phyloP scores from a whole-genome alignment of 176 grass and related monocot species.

The Raddia guianensis region DNA sequence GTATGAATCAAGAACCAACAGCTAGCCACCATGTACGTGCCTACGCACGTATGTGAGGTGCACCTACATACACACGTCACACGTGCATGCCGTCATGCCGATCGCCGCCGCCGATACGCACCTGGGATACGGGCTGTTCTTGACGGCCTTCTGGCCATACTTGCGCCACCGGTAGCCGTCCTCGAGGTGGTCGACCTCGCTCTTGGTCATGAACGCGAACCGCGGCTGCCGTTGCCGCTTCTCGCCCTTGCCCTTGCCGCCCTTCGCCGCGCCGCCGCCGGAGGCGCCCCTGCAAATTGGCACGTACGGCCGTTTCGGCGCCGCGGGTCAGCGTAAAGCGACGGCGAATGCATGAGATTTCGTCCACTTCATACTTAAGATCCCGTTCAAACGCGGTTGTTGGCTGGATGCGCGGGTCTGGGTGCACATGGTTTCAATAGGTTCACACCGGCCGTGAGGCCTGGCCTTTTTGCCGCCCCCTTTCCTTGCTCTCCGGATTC shows the following conservation, averaged over 20 bases:
- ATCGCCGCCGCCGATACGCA: slow-evolving; percentile 5
- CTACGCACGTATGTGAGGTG: not conserved
- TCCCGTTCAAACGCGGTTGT: slow-evolving; percentile 52
- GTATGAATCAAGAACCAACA: not conserved
- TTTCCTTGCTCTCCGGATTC: slow-evolving; percentile 43
- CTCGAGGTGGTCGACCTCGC: slow-evolving; percentile 97
- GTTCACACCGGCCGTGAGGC: slow-evolving; percentile 42
- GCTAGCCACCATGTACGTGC: not conserved
- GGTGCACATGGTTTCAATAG: slow-evolving; percentile 38
- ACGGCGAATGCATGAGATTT: slow-evolving; percentile 19
- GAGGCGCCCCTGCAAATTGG: slow-evolving; percentile 14
- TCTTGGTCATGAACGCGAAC: slow-evolving; percentile 97
- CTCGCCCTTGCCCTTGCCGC: slow-evolving; percentile 64
- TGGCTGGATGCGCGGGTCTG: slow-evolving; percentile 22
- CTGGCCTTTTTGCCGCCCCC: not conserved
- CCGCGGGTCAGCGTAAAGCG: slow-evolving; percentile 22
- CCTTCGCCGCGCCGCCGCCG: slow-evolving; percentile 17
- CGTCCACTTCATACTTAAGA: slow-evolving; percentile 41
- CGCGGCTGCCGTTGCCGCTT: slow-evolving; percentile 75
- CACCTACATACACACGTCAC: not conserved
- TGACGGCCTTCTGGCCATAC: slow-evolving; percentile 99
- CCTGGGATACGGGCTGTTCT: slow-evolving; percentile 99
- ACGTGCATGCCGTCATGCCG: too few relatives aligned
- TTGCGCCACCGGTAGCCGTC: slow-evolving; percentile 98
- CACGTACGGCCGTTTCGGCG: not conserved